These are phyloP conservation scores for Xylaria arbuscula DNA, from an alignment of 2,329 filamentous ascomycete species.

Conservation along the genomic window DNA sequence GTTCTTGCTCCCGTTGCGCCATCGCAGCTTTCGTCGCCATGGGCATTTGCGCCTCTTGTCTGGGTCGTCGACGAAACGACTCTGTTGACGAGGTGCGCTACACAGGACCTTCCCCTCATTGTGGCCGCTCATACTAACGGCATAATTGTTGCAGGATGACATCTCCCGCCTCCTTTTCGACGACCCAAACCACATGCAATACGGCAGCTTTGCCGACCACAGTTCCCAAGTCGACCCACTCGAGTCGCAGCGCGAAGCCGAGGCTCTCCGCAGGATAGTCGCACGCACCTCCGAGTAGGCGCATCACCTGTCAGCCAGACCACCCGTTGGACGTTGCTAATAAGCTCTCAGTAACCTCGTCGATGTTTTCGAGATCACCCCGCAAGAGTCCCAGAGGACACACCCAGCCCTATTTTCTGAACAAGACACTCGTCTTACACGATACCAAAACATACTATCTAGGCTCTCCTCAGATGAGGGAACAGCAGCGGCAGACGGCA, in stretches of 20 bases:
- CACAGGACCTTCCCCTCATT: slow-evolving; percentile 36
- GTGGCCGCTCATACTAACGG: slow-evolving; percentile 27
- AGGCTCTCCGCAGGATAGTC: slow-evolving; percentile 72
- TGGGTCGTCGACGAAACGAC: slow-evolving; percentile 64
- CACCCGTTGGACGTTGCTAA: slow-evolving; percentile 22
- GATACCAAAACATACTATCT: slow-evolving; percentile 71
- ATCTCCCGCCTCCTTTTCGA: slow-evolving; percentile 70
- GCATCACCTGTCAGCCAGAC: slow-evolving; percentile 2
- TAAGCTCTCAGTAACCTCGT: slow-evolving; percentile 69
- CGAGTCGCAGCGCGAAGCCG: slow-evolving; percentile 72
- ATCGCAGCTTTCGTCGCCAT: slow-evolving; percentile 52
- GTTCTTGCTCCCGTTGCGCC: slow-evolving; percentile 4
- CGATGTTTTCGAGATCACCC: slow-evolving; percentile 73
- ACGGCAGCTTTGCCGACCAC: slow-evolving; percentile 71
- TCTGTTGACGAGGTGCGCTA: slow-evolving; percentile 67
- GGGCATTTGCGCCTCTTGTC: slow-evolving; percentile 71
- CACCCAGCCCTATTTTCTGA: slow-evolving; percentile 55
- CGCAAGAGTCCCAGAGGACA: slow-evolving; percentile 56
- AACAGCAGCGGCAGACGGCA: slow-evolving; percentile 54
- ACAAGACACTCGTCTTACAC: slow-evolving; percentile 66
- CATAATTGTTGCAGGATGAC: slow-evolving; percentile 59
- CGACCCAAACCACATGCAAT: slow-evolving; percentile 68
- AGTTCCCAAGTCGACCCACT: slow-evolving; percentile 68
- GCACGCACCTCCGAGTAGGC: slow-evolving; percentile 72
- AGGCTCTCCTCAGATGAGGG: slow-evolving; percentile 64